A percentile compares a stretch with the other conserved stretches of the same genome.
These are phyloP conservation scores for Ustilago xerochloae DNA, from an alignment of 1,284 basidiomycete species.

Conservation along the genomic window DNA sequence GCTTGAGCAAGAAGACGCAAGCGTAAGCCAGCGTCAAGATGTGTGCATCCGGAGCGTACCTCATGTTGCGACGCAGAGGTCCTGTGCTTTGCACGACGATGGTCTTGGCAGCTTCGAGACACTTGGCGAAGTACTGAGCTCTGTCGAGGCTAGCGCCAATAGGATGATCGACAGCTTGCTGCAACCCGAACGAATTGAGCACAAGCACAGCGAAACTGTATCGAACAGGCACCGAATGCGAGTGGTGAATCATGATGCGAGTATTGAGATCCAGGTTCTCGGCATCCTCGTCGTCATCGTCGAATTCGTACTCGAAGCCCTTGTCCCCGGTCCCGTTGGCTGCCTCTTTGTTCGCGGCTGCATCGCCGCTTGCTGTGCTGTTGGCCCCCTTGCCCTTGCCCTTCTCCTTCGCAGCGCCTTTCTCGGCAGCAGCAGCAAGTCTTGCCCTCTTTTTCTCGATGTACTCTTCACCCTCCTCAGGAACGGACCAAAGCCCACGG, in stretches of 20 bases:
- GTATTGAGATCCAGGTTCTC: constrained; percentile 60
- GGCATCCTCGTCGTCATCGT: constrained; percentile 53
- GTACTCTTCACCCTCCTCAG: constrained; percentile 26
- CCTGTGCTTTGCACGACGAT: constrained; percentile 55
- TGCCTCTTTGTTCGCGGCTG: background rate
- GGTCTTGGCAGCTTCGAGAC: constrained; percentile 62
- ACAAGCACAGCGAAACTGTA: constrained; percentile 64
- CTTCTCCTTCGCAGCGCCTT: constrained; percentile 24
- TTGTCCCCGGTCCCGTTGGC: background rate
- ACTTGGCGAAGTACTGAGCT: constrained; percentile 66
- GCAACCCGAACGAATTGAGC: constrained; percentile 92
- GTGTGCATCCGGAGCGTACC: constrained; percentile 88
- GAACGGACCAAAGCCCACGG: constrained; percentile 47
- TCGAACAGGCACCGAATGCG: constrained; percentile 57
- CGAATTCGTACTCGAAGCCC: constrained; percentile 17
- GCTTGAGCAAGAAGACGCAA: constrained; percentile 74
- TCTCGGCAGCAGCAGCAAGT: constrained; percentile 13
- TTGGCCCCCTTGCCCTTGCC: constrained; percentile 16
- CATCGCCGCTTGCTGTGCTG: background rate
- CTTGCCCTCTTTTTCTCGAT: constrained; percentile 24
- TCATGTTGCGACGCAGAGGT: constrained; percentile 72
- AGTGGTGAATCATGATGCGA: constrained; percentile 59
- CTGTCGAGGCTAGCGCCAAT: constrained; percentile 59
- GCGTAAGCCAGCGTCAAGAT: constrained; percentile 92
- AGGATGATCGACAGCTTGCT: constrained; percentile 82